Evolutionary conservation across 164 flowering plant genomes (phyloP).

Genomic region (Vitis rupestris): DNA sequence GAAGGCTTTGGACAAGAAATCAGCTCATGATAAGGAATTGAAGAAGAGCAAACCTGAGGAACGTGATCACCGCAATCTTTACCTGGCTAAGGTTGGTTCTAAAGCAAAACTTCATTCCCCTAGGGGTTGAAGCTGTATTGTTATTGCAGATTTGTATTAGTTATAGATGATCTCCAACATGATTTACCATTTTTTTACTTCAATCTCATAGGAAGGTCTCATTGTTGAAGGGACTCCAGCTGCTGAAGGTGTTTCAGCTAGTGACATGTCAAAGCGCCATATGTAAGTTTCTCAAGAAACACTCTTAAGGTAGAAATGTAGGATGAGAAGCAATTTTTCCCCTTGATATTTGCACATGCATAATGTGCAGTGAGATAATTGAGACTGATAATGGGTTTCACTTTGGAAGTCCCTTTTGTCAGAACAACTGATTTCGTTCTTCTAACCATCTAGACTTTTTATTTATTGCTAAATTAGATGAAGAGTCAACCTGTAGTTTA

Average conservation of each 20-base stretch:
- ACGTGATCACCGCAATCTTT: slow-evolving; percentile 79
- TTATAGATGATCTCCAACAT: neutral
- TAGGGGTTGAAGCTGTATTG: too few relatives aligned
- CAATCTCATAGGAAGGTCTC: slow-evolving; percentile 68
- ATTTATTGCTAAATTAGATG: neutral
- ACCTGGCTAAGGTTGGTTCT: slow-evolving; percentile 70
- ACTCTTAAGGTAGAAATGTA: neutral
- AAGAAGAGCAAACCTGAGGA: slow-evolving; percentile 61
- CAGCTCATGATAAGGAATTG: slow-evolving; percentile 67
- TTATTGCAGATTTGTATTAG: neutral
- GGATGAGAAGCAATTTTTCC: too few relatives aligned
- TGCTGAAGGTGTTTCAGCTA: slow-evolving; percentile 86
- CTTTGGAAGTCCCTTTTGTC: neutral
- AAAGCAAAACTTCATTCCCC: too few relatives aligned
- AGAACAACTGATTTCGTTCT: neutral
- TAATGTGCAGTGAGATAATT: too few relatives aligned
- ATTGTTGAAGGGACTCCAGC: slow-evolving; percentile 91
- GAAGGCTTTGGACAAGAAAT: slow-evolving; percentile 85
- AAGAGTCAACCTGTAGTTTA: neutral
- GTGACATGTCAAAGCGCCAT: slow-evolving; percentile 82
- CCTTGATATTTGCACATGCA: neutral
- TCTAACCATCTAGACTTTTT: neutral
- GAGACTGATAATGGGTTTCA: neutral
- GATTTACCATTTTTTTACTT: slow-evolving; percentile 3
- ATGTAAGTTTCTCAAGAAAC: slow-evolving; percentile 43